Percentiles rank a stretch among this genome's conserved stretches.
Conservation (phyloP, 1,284 basidiomycete species). For the Schizophyllum commune region DNA sequence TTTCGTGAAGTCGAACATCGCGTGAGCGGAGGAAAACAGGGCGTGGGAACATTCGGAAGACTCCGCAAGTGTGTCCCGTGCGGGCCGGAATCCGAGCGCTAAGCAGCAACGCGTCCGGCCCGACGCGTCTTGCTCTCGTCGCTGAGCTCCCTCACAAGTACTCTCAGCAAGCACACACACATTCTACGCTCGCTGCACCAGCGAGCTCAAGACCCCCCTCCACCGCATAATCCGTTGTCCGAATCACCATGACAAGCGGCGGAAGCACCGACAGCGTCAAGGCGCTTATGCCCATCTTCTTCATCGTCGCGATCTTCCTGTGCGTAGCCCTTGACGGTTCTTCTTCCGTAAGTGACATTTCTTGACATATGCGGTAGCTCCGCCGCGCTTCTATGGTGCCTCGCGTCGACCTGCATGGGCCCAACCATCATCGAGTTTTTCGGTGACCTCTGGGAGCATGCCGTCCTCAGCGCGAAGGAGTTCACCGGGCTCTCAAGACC, state of each 20-base stretch:
- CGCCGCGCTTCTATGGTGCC: slow-evolving; percentile 49
- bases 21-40: no score
- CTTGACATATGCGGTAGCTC: slow-evolving; percentile 26
- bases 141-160: no score
- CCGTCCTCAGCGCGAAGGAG: slow-evolving; percentile 23
- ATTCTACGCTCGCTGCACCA: no score
- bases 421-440: slow-evolving; percentile 34
- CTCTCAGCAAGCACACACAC: no score
- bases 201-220: no score
- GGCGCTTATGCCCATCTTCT: slow-evolving; percentile 22
- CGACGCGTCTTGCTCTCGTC: no score
- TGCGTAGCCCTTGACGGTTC: slow-evolving; percentile 16
- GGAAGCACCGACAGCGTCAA: neutral
- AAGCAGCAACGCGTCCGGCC: no score
- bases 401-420: slow-evolving; percentile 60
- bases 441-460: slow-evolving; percentile 39
- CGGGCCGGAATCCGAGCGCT: no score
- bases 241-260: neutral
- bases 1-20: no score
- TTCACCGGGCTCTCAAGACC: slow-evolving; percentile 15
- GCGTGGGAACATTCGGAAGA: no score
- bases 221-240: no score
- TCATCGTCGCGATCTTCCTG: slow-evolving; percentile 36
- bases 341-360: slow-evolving; percentile 9
- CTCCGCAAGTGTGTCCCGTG: no score